Evolutionary conservation across 371 early-diverging fungal genomes (phyloP), one percentile per base, ranked within the genome.

Genomic region (Rhizopus sp.): DNA sequence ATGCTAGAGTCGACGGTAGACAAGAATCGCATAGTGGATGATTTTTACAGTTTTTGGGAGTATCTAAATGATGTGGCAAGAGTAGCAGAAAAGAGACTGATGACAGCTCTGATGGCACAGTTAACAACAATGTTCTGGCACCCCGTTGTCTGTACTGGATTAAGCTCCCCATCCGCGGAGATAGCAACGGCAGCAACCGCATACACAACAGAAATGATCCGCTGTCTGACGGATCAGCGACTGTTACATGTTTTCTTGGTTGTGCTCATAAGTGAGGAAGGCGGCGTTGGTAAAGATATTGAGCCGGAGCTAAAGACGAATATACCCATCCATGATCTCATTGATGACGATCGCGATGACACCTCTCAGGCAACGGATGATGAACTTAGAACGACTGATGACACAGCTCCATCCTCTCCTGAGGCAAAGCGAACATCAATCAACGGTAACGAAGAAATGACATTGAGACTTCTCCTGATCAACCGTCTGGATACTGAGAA

Each of bases 21-120:
- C 23, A 62, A 62, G 3, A 73, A 74, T n/a, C 58, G 65, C 3
- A 57, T 72, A 5, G 72, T 69, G 3, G 80, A 80, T 50, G 75
- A 77, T 4, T 80, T 76, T 52, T 80, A 74, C 53, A 77, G 73
- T 30, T 76, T 80, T 40, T 80, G 80, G 80, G 80, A 80, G 38
- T 75, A 76, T 42, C 53, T 76, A 1, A 80, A 80, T 17, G 77
- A 75, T 48, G 77, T 80, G 16, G 80, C 80, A 7, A 64, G 80
- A 23, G 75, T 80, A 7, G 77, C 75, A 1, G 77, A 80, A 42
- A 69, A 70, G 13, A 56, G 80, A 48, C 35, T 80, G 13, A 77
- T 76, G 66, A 76, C 77, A 9, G 75, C 75, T 0, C 44, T 80
- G 9, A 77, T 74, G 69, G 77, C 77, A 4, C 80, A 77, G 35